phyloP scores from a whole-genome alignment of 2,329 filamentous ascomycete genomes.

The Clarireedia homoeocarpa region DNA sequence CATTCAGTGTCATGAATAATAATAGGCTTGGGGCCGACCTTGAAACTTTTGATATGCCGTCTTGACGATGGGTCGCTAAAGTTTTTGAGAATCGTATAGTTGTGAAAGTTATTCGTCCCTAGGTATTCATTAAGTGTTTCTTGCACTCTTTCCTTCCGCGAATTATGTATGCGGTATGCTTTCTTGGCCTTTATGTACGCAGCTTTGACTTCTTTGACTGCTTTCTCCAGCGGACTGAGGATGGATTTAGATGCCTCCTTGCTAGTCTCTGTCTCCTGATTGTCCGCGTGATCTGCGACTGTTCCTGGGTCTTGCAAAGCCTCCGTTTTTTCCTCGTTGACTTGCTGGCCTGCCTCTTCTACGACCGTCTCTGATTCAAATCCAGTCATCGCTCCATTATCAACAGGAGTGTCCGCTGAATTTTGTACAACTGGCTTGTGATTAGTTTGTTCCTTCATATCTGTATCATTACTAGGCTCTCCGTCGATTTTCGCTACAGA shows the following conservation, averaged over 20 bases:
- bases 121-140: slow-evolving; percentile 65
- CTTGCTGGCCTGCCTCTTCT: background rate
- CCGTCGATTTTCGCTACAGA: background rate
- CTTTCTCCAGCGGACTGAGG: slow-evolving; percentile 48
- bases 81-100: slow-evolving; percentile 90
- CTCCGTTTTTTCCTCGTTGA: background rate
- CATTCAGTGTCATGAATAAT: slow-evolving; percentile 89
- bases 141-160: slow-evolving; percentile 68
- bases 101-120: slow-evolving; percentile 90
- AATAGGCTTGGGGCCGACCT: slow-evolving; percentile 66
- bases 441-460: background rate
- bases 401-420: background rate
- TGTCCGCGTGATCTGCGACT: background rate
- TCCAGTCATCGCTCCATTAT: too few relatives aligned
- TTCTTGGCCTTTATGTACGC: slow-evolving; percentile 79
- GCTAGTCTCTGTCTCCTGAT: slow-evolving; percentile 3
- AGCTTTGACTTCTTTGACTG: slow-evolving; percentile 67
- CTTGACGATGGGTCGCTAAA: slow-evolving; percentile 76
- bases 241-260: slow-evolving; percentile 10
- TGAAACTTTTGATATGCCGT: slow-evolving; percentile 87
- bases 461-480: background rate
- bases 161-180: slow-evolving; percentile 68
- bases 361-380: too few relatives aligned
- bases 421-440: background rate
- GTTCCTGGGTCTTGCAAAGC: background rate